Evolutionary conservation across 2,329 filamentous ascomycete genomes (phyloP), one percentile per base, ranked within the genome.

Genomic region (Arthrobotrys megalospora): DNA sequence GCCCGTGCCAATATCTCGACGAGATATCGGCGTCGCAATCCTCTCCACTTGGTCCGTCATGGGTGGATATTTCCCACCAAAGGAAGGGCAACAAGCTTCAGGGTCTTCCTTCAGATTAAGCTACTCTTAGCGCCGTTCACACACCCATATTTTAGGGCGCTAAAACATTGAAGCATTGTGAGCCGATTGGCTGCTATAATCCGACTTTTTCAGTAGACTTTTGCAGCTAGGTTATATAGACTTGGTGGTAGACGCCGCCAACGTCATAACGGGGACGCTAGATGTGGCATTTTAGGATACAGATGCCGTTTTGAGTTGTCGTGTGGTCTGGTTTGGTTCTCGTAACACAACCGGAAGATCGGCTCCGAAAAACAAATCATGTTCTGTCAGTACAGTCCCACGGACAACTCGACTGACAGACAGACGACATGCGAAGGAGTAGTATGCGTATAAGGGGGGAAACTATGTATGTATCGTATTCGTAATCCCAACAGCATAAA

Each of bases 261-360:
- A 73, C 69, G 69, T 73, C 69, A 73, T 73, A 73, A 43, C 68
- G 28, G 34, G 55, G 55, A 43, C 55, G 60, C 60, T 73, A 66
- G 38, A 41, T 73, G 69, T 73, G 69, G 68, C 68, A 72, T 64
- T 72, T 47, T 64, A 48, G 69, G 69, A 47, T 73, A 16, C 41
- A 53, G 38, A 58, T 73, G 48, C 69, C 62, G 48, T 34, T 60
- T 73, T 65, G 60, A 73, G 60, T 71, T 71, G 63, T 50, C 63
- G 66, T 70, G 66, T 52, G 52, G 53, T 64, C 67, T 16, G 19
- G 7, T 67, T 71, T 53, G 34, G 67, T 71, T 32, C 48, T 48
- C 53, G 69, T 73, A 36, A 58, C 69, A 73, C 69, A 65, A 66
- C 68, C 69, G 69, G 69, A 73, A 73, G 69, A 73, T 66, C 69